Evolutionary conservation across 2,329 filamentous ascomycete species (phyloP), one percentile per base, ranked within the genome.

Genomic region (Rutstroemia sp.): DNA sequence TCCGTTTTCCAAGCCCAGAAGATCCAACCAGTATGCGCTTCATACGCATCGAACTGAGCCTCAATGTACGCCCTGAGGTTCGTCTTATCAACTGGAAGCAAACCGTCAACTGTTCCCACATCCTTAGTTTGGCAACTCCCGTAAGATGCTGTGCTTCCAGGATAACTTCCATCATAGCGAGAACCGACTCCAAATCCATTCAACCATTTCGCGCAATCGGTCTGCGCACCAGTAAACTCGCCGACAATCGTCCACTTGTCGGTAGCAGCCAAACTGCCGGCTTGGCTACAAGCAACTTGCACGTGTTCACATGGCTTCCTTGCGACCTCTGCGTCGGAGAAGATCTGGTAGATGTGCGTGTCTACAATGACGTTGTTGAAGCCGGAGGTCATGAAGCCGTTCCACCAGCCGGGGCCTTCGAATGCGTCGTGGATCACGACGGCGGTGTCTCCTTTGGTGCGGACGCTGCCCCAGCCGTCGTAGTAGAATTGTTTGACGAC

Each of bases 341-440:
- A 71, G 58, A 76, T 71, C 61, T 76, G 73, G 60, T 75, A 76
- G 50, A 75, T 71, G 54, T 75, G 74, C 0, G 69, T 71, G 54
- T 75, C 74, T 44, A 76, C 61, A 39, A 70, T 72, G 54, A 76
- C 74, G 38, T 65, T 58, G 42, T 70, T 66, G n/a, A 69, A 60
- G 5, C 66, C 62, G 21, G 71, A 72, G 54, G 75, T 79, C 68
- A 86, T 75, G 68, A 81, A 84, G 2, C 77, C 80, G 64, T 87
- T 87, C 81, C 82, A 88, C 25, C 65, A 68, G 6, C 73, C 73
- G 39, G 72, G 75, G 1, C 78, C 73, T 4, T 75, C 68, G 70
- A 84, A 84, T 7, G 78, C 80, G 60, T 84, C 81, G 51, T 81
- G 78, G 46, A 88, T 73, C 23, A 84, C 73, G 17, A 87, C 76